Conservation (phyloP, 2,329 filamentous ascomycete species). For the Cladosporium sp. region DNA sequence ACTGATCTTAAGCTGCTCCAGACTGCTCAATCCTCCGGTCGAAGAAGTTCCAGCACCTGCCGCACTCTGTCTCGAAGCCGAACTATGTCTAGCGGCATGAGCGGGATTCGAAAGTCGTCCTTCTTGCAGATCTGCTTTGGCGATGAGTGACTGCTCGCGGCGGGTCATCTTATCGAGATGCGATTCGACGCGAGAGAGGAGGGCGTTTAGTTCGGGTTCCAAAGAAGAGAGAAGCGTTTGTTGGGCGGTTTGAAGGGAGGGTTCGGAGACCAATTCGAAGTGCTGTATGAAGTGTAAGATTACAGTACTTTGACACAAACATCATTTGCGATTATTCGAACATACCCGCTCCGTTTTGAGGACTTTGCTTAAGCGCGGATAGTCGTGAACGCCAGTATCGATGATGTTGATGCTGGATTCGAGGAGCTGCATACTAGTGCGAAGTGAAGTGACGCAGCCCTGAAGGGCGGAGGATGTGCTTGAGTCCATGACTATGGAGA, state of each 20-base stretch:
- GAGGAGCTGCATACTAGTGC: slow-evolving; percentile 57
- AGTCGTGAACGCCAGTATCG: slow-evolving; percentile 59
- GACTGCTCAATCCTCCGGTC: slow-evolving; percentile 34
- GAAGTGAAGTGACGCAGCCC: slow-evolving; percentile 57
- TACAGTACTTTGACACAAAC: not conserved
- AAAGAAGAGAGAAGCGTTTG: slow-evolving; percentile 82
- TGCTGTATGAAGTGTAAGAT: slow-evolving; percentile 52
- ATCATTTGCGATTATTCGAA: not conserved
- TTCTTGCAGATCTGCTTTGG: slow-evolving; percentile 77
- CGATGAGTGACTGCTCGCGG: slow-evolving; percentile 77
- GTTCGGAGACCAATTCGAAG: slow-evolving; percentile 87
- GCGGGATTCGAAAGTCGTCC: slow-evolving; percentile 53
- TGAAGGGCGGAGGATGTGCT: slow-evolving; percentile 43
- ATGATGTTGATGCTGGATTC: slow-evolving; percentile 61
- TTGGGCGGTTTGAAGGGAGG: slow-evolving; percentile 76
- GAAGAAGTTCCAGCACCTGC: slow-evolving; percentile 11
- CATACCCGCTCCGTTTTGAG: slow-evolving; percentile 59
- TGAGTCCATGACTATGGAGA: slow-evolving; percentile 22
- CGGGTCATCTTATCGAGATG: slow-evolving; percentile 79
- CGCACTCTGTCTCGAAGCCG: slow-evolving; percentile 2
- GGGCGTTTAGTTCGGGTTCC: slow-evolving; percentile 73
- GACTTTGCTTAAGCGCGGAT: slow-evolving; percentile 59
- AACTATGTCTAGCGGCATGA: slow-evolving; percentile 18
- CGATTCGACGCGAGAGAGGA: slow-evolving; percentile 76
- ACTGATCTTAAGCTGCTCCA: slow-evolving; percentile 57